These are phyloP conservation scores for Myriangium duriaei DNA, from an alignment of 2,329 filamentous ascomycete species.

Conservation along the genomic window DNA sequence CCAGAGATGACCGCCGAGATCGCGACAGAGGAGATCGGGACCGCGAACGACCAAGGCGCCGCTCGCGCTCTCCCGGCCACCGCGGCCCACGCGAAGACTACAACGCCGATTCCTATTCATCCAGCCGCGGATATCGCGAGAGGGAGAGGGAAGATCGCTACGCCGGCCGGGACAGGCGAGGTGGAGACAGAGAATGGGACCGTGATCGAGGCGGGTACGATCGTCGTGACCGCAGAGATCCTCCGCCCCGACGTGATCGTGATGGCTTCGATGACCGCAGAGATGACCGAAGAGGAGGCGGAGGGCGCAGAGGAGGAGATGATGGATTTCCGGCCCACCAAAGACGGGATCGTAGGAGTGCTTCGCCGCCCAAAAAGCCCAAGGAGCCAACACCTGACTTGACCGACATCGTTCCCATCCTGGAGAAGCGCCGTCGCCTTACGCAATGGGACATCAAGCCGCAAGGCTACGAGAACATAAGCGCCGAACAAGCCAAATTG, in stretches of 20 bases:
- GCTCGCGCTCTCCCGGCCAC: slow-evolving; percentile 77
- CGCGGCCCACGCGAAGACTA: slow-evolving; percentile 60
- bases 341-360: slow-evolving; percentile 54
- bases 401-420: slow-evolving; percentile 68
- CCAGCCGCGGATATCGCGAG: slow-evolving; percentile 83
- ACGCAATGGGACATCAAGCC: slow-evolving; percentile 99
- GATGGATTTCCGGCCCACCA: slow-evolving; percentile 1
- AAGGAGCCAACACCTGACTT: slow-evolving; percentile 93
- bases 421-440: slow-evolving; percentile 79
- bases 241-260: slow-evolving; percentile 21
- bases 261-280: slow-evolving; percentile 35
- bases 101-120: slow-evolving; percentile 78
- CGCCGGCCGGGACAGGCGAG: slow-evolving; percentile 49
- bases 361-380: slow-evolving; percentile 73
- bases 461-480: slow-evolving; percentile 94
- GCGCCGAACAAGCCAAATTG: slow-evolving; percentile 94
- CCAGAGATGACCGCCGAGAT: slow-evolving; percentile 24
- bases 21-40: slow-evolving; percentile 33
- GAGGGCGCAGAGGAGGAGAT: slow-evolving; percentile 20
- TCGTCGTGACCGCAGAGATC: slow-evolving; percentile 19
- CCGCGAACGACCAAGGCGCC: slow-evolving; percentile 48
- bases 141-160: slow-evolving; percentile 90
- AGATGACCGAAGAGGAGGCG: slow-evolving; percentile 26
- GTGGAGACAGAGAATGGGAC: slow-evolving; percentile 35
- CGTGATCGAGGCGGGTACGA: slow-evolving; percentile 14